phyloP scores from a whole-genome alignment of 202 grass and related monocot genomes.

The Bolboschoenoplectus hybrid region DNA sequence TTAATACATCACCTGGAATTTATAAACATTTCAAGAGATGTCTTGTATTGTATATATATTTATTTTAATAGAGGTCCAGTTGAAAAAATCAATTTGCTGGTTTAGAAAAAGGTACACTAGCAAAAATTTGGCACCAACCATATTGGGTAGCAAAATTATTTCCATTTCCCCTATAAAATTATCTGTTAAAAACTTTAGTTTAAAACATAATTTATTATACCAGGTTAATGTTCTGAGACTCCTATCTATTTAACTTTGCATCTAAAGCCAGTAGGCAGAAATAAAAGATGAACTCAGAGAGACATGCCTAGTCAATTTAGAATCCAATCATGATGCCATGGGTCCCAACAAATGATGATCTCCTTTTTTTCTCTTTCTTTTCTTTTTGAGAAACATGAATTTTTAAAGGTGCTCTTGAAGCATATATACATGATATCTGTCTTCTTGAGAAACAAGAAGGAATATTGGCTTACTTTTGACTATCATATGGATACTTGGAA shows the following conservation, averaged over 20 bases:
- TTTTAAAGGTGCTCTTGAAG: neutral
- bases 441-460: neutral
- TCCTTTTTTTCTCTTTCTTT: neutral
- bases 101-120: neutral
- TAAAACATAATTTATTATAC: neutral
- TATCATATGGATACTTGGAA: neutral
- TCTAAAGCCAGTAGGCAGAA: neutral
- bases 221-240: neutral
- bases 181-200: neutral
- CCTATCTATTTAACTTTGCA: neutral
- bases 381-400: neutral
- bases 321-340: constrained; percentile 27
- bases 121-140: neutral
- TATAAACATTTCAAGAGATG: neutral
- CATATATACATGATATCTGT: neutral
- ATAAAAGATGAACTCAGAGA: constrained; percentile 1
- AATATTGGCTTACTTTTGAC: neutral
- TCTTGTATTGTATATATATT: neutral
- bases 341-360: constrained; percentile 24
- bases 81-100: neutral
- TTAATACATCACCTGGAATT: neutral
- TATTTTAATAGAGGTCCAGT: neutral
- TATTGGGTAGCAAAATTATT: neutral
- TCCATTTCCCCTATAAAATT: neutral
- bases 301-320: neutral